Conservation (phyloP, 306 rosid species). For the Comarum palustre region DNA sequence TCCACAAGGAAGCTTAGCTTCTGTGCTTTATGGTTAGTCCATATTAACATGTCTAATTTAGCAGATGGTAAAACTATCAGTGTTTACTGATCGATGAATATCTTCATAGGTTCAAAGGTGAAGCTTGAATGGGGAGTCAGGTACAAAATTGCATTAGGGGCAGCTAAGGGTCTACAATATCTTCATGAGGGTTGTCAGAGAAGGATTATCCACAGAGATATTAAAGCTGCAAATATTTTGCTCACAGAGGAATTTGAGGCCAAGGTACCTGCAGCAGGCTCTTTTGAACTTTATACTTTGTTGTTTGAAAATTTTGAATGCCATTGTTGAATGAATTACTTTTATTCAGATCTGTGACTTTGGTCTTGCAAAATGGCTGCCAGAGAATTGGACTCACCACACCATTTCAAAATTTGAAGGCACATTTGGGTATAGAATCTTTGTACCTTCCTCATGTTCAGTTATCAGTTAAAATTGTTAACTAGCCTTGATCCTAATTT, state of each 20-base stretch:
- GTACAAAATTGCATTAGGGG: conserved; percentile 80
- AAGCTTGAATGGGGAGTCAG: conserved; percentile 72
- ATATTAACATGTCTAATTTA: neutral
- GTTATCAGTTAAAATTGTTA: neutral
- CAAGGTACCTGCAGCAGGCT: conserved; percentile 44
- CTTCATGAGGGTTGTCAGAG: conserved; percentile 92
- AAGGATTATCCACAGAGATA: conserved; percentile 94
- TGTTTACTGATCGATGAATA: neutral
- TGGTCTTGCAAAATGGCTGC: conserved; percentile 96
- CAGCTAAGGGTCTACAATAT: conserved; percentile 70
- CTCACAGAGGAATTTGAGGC: conserved; percentile 77
- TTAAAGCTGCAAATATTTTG: conserved; percentile 93
- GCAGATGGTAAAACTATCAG: neutral
- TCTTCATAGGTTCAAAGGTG: conserved; percentile 58
- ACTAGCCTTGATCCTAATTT: neutral
- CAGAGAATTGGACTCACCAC: conserved; percentile 93
- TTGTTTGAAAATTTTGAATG: conserved; percentile 9
- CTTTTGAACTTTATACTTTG: conserved; percentile 20
- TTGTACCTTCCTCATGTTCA: conserved; percentile 13
- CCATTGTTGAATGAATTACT: conserved; percentile 15
- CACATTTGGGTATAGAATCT: conserved; percentile 79
- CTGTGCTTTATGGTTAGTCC: conserved; percentile 63
- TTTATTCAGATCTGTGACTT: conserved; percentile 80
- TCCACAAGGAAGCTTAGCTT: conserved; percentile 86
- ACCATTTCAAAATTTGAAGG: conserved; percentile 84